Conservation (phyloP, 225 moss, liverwort and hornwort species). For the Polytrichum commune region DNA sequence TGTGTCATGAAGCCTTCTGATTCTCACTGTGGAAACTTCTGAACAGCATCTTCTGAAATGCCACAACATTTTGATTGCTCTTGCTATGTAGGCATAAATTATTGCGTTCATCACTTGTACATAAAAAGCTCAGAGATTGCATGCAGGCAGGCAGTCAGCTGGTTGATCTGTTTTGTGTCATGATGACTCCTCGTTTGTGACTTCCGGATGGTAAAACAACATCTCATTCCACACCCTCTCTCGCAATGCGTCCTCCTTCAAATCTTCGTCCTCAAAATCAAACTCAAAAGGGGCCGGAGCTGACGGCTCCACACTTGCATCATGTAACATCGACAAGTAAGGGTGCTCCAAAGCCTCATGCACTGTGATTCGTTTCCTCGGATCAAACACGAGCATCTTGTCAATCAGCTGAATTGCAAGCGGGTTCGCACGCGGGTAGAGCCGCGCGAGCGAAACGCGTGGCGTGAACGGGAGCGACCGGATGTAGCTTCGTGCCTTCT, state of each 20-base stretch:
- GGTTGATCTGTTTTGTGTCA: not conserved
- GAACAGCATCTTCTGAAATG: slow-evolving; percentile 17
- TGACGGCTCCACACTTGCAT: slow-evolving; percentile 71
- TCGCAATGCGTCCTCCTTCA: slow-evolving; percentile 93
- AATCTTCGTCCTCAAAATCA: slow-evolving; percentile 94
- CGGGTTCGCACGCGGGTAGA: slow-evolving; percentile 90
- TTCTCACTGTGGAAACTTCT: slow-evolving; percentile 11
- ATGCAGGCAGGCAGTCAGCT: slow-evolving; percentile 6
- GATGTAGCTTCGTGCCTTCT: slow-evolving; percentile 94
- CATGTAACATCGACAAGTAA: slow-evolving; percentile 89
- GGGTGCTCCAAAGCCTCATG: slow-evolving; percentile 96
- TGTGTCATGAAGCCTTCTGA: too few species aligned
- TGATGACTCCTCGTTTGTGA: slow-evolving; percentile 48
- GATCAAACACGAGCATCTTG: slow-evolving; percentile 98
- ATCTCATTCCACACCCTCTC: slow-evolving; percentile 99
- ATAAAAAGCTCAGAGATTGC: slow-evolving; percentile 6
- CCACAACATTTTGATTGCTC: slow-evolving; percentile 13
- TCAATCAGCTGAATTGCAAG: slow-evolving; percentile 90
- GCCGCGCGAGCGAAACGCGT: slow-evolving; percentile 73
- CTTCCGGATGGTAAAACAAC: slow-evolving; percentile 90
- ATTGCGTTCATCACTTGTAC: slow-evolving; percentile 13
- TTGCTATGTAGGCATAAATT: slow-evolving; percentile 15
- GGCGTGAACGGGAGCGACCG: slow-evolving; percentile 80
- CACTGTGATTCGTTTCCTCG: slow-evolving; percentile 83
- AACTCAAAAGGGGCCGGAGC: slow-evolving; percentile 89